phyloP scores from a whole-genome alignment of 192 early-diverging fungal species.

The Backusella tarrabulga region DNA sequence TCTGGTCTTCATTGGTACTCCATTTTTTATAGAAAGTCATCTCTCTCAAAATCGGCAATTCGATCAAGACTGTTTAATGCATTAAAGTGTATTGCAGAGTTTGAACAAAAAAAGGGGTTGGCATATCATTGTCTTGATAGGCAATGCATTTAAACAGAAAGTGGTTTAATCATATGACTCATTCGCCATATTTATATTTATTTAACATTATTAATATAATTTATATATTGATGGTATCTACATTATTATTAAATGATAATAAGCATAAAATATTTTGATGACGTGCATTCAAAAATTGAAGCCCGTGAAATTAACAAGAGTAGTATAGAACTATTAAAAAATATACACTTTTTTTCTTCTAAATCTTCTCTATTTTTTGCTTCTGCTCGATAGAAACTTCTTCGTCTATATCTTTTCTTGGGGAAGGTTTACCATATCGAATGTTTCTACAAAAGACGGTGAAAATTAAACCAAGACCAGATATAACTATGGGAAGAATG shows the following conservation, averaged over 20 bases:
- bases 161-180: background rate
- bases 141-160: too few species aligned
- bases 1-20: background rate
- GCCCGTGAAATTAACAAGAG: too few species aligned
- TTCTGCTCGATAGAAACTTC: too few species aligned
- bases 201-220: background rate
- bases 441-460: conserved; percentile 25
- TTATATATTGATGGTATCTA: background rate
- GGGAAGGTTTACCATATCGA: conserved; percentile 8
- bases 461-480: conserved; percentile 16
- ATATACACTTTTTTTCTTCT: background rate
- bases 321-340: background rate
- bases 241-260: background rate
- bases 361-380: too few species aligned
- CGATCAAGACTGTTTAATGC: too few species aligned
- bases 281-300: too few species aligned
- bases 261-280: background rate
- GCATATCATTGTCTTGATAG: too few species aligned
- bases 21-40: background rate
- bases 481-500: conserved; percentile 19
- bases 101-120: too few species aligned
- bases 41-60: background rate
- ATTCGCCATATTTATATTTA: background rate
- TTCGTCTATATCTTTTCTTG: background rate
- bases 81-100: too few species aligned